Conservation (phyloP, 345 rosid genomes). For the Abelmoschus esculentus region DNA sequence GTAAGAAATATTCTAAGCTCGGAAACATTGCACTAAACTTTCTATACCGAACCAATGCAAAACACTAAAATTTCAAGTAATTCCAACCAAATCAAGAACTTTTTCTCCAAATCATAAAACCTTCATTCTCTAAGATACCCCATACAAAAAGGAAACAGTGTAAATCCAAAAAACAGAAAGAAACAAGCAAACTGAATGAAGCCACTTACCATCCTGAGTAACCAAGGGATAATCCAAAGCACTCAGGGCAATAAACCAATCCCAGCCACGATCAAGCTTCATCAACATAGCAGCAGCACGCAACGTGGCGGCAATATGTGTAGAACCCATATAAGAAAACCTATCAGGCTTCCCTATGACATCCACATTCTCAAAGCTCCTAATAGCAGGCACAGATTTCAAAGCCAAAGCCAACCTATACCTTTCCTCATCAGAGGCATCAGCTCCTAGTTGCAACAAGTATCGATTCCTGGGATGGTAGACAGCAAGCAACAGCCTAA, state of each 20-base stretch:
- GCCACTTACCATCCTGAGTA: constrained; percentile 77
- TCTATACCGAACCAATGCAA: neutral
- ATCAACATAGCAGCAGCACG: constrained; percentile 73
- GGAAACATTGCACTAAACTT: neutral
- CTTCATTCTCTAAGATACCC: neutral
- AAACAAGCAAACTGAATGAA: neutral
- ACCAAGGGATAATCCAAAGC: constrained; percentile 86
- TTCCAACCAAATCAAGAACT: neutral
- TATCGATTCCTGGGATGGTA: constrained; percentile 94
- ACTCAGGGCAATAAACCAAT: constrained; percentile 79
- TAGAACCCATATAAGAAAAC: constrained; percentile 67
- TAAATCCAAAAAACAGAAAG: neutral
- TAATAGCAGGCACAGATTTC: constrained; percentile 61
- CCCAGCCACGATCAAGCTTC: constrained; percentile 72
- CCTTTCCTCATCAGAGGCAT: constrained; percentile 74
- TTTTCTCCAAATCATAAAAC: neutral
- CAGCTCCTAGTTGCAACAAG: constrained; percentile 70
- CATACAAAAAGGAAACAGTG: neutral
- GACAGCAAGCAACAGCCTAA: constrained; percentile 74
- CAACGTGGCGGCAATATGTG: constrained; percentile 56
- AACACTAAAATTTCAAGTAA: neutral
- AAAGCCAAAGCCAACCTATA: constrained; percentile 42
- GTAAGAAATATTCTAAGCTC: neutral
- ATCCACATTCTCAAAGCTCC: constrained; percentile 77
- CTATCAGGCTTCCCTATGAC: constrained; percentile 75